Base-by-base conservation (phyloP, 768 basidiomycete genomes). In the Cystoderma amianthinum region DNA sequence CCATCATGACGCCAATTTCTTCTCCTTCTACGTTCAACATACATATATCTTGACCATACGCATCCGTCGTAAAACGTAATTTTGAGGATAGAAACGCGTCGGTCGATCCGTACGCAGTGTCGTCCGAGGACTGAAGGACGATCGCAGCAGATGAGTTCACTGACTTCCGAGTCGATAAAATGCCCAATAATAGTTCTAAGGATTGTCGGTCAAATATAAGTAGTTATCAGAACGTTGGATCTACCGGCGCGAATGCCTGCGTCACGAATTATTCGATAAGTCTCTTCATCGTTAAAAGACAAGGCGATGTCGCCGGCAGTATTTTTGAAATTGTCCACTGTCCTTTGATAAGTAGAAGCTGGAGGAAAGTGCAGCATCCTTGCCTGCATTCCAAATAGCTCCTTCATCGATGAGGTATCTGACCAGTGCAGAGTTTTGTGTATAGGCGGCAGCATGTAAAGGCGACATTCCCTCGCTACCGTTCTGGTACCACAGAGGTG, bases 1-100 rank as follows among this genome's bases (percentile, higher is more conserved):
- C 91, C 96, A 99, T 99, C 96, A 99, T 99, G 4, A 99, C 95
- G 10, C 92, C 91, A n/a, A 94, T 76, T 44, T 92, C 85, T 48
- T 84, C 82, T 20, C 78, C 79, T 11, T 68, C 74, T 2, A 74
- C 67, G 44, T 72, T 63, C 39, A 90, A 54, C 38, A 88, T 61
- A 46, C 93, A 96, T 16, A 96, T 76, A 38, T 91, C 85, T 58
- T 93, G 90, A 2, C 86, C 90, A 24, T 74, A 59, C 22, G 72
- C 65, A 55, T 95, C 92, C 23, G 61, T 68, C 7, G 69, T 73
- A 60, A 80, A 98, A 25, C 68, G 68, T 30, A 98, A 64, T 39
- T 64, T 71, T 2, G 88, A 85, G 2, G 73, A 56, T 15, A 99
- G 66, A 56, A 92, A 98, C 3, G 73, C 68, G 23, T 75, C 71